Conservation (phyloP, 1,284 basidiomycete species). For the Cystobasidium slooffiae region DNA sequence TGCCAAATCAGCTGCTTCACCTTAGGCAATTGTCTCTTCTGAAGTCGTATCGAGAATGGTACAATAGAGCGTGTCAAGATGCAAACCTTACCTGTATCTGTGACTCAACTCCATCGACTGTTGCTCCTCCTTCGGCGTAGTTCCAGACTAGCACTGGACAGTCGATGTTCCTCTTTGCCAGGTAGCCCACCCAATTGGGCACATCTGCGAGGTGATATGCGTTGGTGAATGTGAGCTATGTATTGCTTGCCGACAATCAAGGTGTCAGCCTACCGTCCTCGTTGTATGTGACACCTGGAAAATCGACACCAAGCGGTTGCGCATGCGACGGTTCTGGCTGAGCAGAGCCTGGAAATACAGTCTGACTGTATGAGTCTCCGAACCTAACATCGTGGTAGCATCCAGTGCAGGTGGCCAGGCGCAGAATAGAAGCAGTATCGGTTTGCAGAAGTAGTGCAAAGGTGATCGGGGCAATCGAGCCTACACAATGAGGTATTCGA, state of each 20-base stretch:
- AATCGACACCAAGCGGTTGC: slow-evolving; percentile 10
- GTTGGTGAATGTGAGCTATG: neutral
- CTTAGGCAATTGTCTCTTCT: neutral
- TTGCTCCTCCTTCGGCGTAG: slow-evolving; percentile 14
- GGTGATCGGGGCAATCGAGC: no score
- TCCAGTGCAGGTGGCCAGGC: no score
- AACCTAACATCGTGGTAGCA: neutral
- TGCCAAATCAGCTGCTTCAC: neutral
- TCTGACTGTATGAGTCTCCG: slow-evolving; percentile 24
- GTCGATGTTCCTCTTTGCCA: slow-evolving; percentile 7
- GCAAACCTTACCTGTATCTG: slow-evolving; percentile 9
- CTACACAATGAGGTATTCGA: no score
- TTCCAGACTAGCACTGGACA: slow-evolving; percentile 11
- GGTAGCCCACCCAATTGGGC: slow-evolving; percentile 29
- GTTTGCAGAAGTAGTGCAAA: no score
- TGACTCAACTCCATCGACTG: neutral
- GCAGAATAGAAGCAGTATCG: no score
- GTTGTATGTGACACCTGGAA: slow-evolving; percentile 18
- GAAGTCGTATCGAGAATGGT: neutral
- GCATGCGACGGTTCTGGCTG: slow-evolving; percentile 1
- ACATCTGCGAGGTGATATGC: neutral
- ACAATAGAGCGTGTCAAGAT: no score
- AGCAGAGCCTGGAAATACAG: neutral
- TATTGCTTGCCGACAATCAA: neutral
- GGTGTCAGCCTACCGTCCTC: slow-evolving; percentile 18